A percentile compares a stretch with the other conserved stretches of the same genome.
These are phyloP conservation scores for Blastocystis hominis DNA, from an alignment of 352 stramenopile genomes.

Conservation along the genomic window DNA sequence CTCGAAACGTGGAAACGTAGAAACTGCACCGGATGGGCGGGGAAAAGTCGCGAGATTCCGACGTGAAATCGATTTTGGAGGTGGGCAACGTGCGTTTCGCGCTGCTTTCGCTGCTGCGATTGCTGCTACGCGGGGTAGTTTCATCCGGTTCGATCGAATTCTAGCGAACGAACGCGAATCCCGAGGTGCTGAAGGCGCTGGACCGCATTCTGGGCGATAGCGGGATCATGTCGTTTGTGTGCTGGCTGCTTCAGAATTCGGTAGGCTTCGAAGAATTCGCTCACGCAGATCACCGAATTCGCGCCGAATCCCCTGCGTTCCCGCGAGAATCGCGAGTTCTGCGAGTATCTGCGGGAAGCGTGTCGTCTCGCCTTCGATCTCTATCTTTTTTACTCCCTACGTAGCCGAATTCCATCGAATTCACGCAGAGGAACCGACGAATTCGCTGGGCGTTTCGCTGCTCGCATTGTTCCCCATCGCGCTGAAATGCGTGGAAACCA, in stretches of 20 bases:
- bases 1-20: neutral
- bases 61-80: neutral
- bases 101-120: neutral
- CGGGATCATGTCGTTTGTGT: neutral
- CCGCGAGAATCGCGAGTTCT: slow-evolving; percentile 24
- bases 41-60: slow-evolving; percentile 2
- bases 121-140: neutral
- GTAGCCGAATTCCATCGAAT: neutral
- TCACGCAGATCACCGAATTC: neutral
- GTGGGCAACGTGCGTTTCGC: neutral
- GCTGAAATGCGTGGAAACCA: neutral
- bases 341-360: neutral
- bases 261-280: neutral
- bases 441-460: neutral
- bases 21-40: neutral
- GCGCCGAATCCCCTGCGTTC: neutral
- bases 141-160: neutral
- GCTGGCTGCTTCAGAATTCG: neutral
- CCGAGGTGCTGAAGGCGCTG: neutral
- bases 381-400: neutral
- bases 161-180: neutral
- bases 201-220: neutral
- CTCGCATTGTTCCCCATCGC: neutral
- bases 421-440: no score
- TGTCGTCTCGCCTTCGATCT: neutral